Evolutionary conservation across 1,284 basidiomycete species (phyloP).

Genomic region (Cutaneotrichosporon sp.): DNA sequence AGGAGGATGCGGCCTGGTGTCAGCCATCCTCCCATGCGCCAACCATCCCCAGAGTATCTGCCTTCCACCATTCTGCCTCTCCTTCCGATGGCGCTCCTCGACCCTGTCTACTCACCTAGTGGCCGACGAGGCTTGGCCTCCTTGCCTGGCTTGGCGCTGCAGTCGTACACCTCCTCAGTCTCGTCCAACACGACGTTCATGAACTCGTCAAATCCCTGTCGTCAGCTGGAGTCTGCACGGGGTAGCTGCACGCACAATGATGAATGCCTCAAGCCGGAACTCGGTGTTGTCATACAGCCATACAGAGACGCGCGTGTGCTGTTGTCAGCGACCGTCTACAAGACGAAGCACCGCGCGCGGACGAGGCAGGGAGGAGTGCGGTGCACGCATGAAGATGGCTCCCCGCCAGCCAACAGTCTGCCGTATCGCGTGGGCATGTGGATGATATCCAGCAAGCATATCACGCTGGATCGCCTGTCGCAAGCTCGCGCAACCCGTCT

Average conservation of each 20-base stretch:
- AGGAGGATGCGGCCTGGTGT: constrained; percentile 77
- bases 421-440: too few relatives aligned
- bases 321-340: constrained; percentile 9
- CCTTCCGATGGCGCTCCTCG: background rate
- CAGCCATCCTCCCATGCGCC: background rate
- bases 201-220: constrained; percentile 97
- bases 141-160: constrained; percentile 74
- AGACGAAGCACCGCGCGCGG: background rate
- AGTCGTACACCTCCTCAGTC: constrained; percentile 85
- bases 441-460: too few relatives aligned
- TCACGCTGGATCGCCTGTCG: too few relatives aligned
- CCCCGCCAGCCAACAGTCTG: too few relatives aligned
- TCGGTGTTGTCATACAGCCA: constrained; percentile 98
- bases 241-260: constrained; percentile 92
- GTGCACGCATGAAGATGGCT: too few relatives aligned
- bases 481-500: too few relatives aligned
- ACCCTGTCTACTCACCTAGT: constrained; percentile 41
- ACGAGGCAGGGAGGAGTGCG: background rate
- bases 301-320: constrained; percentile 81
- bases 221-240: constrained; percentile 18
- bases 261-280: constrained; percentile 93
- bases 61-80: background rate
- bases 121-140: constrained; percentile 58
- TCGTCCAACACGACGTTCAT: constrained; percentile 99
- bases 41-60: too few relatives aligned